These are phyloP conservation scores for Coprinellus micaceus DNA, from an alignment of 768 basidiomycete genomes.

Conservation along the genomic window DNA sequence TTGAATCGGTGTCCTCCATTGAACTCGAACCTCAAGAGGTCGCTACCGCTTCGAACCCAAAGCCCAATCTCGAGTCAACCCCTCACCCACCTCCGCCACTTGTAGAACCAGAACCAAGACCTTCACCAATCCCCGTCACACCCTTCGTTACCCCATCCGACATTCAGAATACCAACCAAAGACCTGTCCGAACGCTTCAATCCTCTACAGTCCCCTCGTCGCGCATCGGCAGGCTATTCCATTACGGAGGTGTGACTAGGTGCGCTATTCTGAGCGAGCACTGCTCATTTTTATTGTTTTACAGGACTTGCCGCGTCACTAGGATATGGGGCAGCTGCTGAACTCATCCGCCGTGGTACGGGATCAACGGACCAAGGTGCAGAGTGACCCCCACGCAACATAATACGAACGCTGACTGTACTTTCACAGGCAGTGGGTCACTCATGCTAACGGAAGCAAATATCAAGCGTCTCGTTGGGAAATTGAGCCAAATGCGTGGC, in stretches of 20 bases:
- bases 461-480: constrained; percentile 82
- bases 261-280: neutral
- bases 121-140: neutral
- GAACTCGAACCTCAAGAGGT: neutral
- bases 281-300: constrained; percentile 35
- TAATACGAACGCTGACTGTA: neutral
- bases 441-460: constrained; percentile 91
- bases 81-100: too few species aligned
- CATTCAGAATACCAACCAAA: constrained; percentile 2
- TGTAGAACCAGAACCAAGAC: neutral
- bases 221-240: constrained; percentile 82
- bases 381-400: constrained; percentile 6
- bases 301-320: constrained; percentile 78
- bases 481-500: constrained; percentile 93
- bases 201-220: constrained; percentile 92
- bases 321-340: constrained; percentile 84
- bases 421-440: constrained; percentile 30
- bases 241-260: constrained; percentile 76
- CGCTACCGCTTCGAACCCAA: too few species aligned
- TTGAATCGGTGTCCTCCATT: neutral
- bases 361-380: constrained; percentile 29
- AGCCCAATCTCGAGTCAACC: too few species aligned
- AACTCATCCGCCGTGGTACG: constrained; percentile 67
- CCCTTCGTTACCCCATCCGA: neutral
- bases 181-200: constrained; percentile 47